Evolutionary conservation across 2,329 filamentous ascomycete species (phyloP), one percentile per base, ranked within the genome.

Genomic region (Botryosphaeria agaves): DNA sequence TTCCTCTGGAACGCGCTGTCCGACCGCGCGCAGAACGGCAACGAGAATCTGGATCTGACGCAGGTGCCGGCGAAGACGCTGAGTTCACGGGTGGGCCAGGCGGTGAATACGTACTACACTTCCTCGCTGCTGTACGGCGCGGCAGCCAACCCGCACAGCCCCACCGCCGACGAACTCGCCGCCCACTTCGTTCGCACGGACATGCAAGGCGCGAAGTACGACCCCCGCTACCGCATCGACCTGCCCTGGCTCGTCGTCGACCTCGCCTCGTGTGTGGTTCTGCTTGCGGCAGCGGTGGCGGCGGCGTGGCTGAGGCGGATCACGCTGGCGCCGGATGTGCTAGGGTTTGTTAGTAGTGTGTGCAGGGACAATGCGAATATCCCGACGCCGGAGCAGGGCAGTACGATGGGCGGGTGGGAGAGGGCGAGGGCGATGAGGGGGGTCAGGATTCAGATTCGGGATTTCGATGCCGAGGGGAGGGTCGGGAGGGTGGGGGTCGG

Each of bases 401-500:
- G 8, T 14, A 8, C 25, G 14, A 7, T 27, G 7, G 8, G 8
- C 8, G 20, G 25, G 14, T 7, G 8, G 8, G 25, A 27, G 14
- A 7, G 25, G 8, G 14, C 25, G 8, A 27, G 25, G 25, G 7
- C 8, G 25, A 27, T 14, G 25, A 27, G 14, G 14, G 25, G 14
- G 7, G 25, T 27, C 8, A 27, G 14, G 25, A 27, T 27, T 7
- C 8, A 27, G 7, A 27, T 27, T 14, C 7, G 8, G 25, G 25
- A 27, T 27, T 7, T 27, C 14, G 8, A 7, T 7, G 8, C 7
- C 8, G 7, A 14, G 8, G 14, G 25, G 7, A 14, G 14, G 14
- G 25, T 27, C 8, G 25, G 25, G 14, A 27, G 25, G 25, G 25
- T 27, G 8, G 25, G 25, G 14, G 25, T 27, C n/a, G n/a, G n/a